Evolutionary conservation across 106 monocot genomes (phyloP).

Genomic region (Cymbidium sinense): DNA sequence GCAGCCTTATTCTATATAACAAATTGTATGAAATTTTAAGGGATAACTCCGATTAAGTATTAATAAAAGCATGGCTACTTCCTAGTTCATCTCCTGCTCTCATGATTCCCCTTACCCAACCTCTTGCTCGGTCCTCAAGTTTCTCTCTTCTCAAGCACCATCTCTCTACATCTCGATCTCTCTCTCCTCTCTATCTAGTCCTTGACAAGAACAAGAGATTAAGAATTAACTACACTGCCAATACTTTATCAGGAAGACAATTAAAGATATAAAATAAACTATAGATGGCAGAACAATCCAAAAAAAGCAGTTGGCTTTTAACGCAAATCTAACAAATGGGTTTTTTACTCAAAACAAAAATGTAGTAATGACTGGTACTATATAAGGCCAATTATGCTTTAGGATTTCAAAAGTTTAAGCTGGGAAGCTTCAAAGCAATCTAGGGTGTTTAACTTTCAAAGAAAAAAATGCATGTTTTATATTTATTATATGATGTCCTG

Average conservation of each 20-base stretch:
- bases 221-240: neutral
- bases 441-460: too few relatives aligned
- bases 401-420: neutral
- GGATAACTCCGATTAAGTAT: too few relatives aligned
- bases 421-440: neutral
- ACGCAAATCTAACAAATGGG: neutral
- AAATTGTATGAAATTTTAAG: too few relatives aligned
- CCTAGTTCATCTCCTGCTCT: too few relatives aligned
- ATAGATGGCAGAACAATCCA: neutral
- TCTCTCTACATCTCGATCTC: neutral
- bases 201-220: neutral
- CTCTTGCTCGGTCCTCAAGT: neutral
- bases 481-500: neutral
- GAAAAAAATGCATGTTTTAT: neutral
- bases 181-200: neutral
- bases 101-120: neutral
- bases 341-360: neutral
- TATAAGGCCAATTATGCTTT: neutral
- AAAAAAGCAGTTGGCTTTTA: neutral
- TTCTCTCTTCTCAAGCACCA: neutral
- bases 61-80: too few relatives aligned
- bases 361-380: neutral
- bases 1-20: too few relatives aligned
- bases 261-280: neutral
- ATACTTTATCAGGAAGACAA: neutral